Evolutionary conservation across 2,329 filamentous ascomycete genomes (phyloP).

Genomic region (Talaromyces sp.): DNA sequence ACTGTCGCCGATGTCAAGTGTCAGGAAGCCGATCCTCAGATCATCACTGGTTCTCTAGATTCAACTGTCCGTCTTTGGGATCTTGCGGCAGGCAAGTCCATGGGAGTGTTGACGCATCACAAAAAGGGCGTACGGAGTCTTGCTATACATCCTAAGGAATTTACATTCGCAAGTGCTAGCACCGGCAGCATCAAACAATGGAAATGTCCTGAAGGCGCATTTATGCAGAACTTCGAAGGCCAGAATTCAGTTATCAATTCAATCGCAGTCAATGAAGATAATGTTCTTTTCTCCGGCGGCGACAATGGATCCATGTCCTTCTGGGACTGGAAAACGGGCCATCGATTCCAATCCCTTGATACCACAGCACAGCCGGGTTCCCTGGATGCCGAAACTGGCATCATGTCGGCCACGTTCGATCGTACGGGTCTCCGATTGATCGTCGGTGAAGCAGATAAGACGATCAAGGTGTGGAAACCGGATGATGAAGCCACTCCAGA

Average conservation of each 20-base stretch:
- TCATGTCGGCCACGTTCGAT: conserved; percentile 94
- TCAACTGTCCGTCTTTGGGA: conserved; percentile 91
- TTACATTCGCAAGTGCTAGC: conserved; percentile 90
- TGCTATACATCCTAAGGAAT: conserved; percentile 81
- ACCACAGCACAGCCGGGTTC: conserved; percentile 91
- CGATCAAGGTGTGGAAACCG: conserved; percentile 96
- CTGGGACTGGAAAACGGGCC: conserved; percentile 98
- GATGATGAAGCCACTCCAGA: conserved; percentile 88
- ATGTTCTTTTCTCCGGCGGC: conserved; percentile 88
- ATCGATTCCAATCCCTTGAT: conserved; percentile 84
- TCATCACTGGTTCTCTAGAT: conserved; percentile 90
- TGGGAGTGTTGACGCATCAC: conserved; percentile 94
- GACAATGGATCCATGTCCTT: conserved; percentile 97
- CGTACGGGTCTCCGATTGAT: conserved; percentile 82
- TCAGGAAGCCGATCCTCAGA: conserved; percentile 92
- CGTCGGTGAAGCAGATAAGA: conserved; percentile 94
- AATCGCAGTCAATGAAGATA: conserved; percentile 85
- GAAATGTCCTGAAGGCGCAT: conserved; percentile 96
- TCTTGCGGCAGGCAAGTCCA: conserved; percentile 89
- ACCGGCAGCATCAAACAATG: conserved; percentile 97
- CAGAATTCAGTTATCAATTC: conserved; percentile 97
- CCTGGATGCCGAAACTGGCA: conserved; percentile 85
- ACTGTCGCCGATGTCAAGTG: conserved; percentile 87
- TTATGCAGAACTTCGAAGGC: conserved; percentile 98
- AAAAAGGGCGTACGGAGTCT: conserved; percentile 92